These are phyloP conservation scores for Brassica napus DNA, from an alignment of 345 rosid species.

Conservation along the genomic window DNA sequence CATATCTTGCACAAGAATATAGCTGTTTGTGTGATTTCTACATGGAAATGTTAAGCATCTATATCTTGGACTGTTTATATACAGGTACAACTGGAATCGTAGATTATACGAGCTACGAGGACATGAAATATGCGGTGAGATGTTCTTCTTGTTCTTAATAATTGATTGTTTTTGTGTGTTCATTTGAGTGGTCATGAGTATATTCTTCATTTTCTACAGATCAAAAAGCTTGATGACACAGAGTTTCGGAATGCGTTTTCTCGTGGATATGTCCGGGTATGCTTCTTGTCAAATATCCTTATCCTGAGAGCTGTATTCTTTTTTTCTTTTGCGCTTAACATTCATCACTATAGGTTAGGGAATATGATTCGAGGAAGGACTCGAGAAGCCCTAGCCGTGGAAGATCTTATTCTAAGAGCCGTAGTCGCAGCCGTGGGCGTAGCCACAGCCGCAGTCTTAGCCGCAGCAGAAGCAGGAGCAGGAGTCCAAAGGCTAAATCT, in stretches of 20 bases:
- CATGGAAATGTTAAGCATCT: background rate
- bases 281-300: background rate
- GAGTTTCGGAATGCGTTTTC: slow-evolving; percentile 96
- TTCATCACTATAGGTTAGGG: slow-evolving; percentile 60
- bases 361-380: slow-evolving; percentile 73
- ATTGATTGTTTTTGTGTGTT: background rate
- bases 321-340: too few species aligned
- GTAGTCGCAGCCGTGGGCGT: slow-evolving; percentile 53
- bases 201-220: slow-evolving; percentile 45
- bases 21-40: background rate
- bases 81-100: slow-evolving; percentile 92
- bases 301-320: background rate
- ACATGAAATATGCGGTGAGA: slow-evolving; percentile 98
- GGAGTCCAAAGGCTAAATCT: slow-evolving; percentile 58
- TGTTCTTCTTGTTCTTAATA: slow-evolving; percentile 3
- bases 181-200: slow-evolving; percentile 17
- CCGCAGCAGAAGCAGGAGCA: slow-evolving; percentile 48
- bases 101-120: slow-evolving; percentile 90
- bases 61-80: slow-evolving; percentile 12
- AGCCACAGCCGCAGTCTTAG: slow-evolving; percentile 61
- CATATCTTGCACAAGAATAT: background rate
- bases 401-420: slow-evolving; percentile 69
- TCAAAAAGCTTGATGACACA: slow-evolving; percentile 89
- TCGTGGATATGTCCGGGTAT: slow-evolving; percentile 81
- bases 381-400: slow-evolving; percentile 84